Base-by-base conservation (phyloP, 768 basidiomycete species). In the Tulasnella sp. region DNA sequence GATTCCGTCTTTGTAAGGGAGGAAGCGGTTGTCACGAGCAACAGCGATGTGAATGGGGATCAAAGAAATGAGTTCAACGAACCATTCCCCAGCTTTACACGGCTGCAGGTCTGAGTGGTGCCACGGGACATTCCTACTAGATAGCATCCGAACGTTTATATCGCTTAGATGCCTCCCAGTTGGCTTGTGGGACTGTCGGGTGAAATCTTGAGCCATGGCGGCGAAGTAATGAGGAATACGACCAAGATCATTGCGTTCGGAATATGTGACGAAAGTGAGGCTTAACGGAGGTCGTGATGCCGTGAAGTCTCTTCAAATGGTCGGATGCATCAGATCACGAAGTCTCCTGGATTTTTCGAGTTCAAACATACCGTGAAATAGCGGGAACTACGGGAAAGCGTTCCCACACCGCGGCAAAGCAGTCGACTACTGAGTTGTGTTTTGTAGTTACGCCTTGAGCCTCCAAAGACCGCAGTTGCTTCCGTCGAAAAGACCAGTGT, bases 11-110 rank as follows among this genome's bases (percentile, higher is more conserved):
- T 90, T 91, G 31, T 92, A 84, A 0, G 92, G 91, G 9, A 92
- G 81, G 80, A 92, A 92, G 0, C 90, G 86, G 82, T 92, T 92
- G 73, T 92, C 91, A 20, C 87, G 86, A 3, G 90, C 89, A 34
- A 92, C 83, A 0, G 91, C 92, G 42, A 92, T 87, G 42, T 92
- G 91, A 41, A 92, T 91, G 0, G 91, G 91, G 69, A 92, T 91
- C 42, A 92, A 85, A 79, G 91, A 92, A 0, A 92, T 81, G 11
- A 92, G 83, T 20, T 91, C 89, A 0, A 90, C 90, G 0, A 92
- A 83, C 92, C 92, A 92, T 83, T 92, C 91, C 48, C 92, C 91
- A 0, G 87, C 86, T 22, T 86, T 86, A 81, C 89, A 89, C 6
- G 16, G 84, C 78, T 81, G 82, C 85, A 86, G 7, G 46, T 40